Conservation (phyloP, 2,329 filamentous ascomycete genomes). For the Talaromyces albobiverticillius region DNA sequence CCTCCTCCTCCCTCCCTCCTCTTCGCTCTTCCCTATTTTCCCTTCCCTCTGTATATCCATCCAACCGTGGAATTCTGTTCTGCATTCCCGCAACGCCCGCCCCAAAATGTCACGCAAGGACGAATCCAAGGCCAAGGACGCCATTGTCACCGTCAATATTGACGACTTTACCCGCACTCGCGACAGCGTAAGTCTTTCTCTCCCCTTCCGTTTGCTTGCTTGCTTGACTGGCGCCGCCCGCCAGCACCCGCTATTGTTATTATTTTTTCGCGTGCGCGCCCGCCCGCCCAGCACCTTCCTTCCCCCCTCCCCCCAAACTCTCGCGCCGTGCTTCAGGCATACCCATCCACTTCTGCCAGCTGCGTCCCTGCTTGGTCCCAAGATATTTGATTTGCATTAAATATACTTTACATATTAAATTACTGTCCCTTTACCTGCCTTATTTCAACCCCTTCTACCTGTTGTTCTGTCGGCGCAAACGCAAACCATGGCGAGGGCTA, state of each 20-base stretch:
- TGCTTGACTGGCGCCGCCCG: not conserved
- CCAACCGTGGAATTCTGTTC: constrained; percentile 5
- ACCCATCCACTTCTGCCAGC: too few species aligned
- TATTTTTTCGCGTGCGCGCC: not conserved
- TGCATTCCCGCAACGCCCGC: constrained; percentile 21
- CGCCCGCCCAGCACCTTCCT: not conserved
- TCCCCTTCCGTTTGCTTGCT: not conserved
- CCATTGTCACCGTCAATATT: constrained; percentile 50
- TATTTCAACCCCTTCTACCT: too few species aligned
- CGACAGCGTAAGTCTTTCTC: constrained; percentile 66
- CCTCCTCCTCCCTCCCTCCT: constrained; percentile 13
- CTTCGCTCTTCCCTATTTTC: constrained; percentile 15
- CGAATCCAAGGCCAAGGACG: constrained; percentile 34
- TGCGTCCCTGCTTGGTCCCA: too few species aligned
- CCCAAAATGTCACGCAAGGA: constrained; percentile 37
- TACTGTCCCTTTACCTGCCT: too few species aligned
- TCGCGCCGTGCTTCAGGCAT: too few species aligned
- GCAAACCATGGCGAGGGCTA: constrained; percentile 8
- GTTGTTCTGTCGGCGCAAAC: too few species aligned
- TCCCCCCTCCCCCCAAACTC: too few species aligned
- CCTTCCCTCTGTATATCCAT: not conserved
- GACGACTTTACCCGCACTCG: constrained; percentile 77
- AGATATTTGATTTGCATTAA: too few species aligned
- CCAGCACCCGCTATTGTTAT: not conserved
- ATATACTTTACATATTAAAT: too few species aligned